These are phyloP conservation scores for Clitoria ternatea DNA, from an alignment of 306 rosid genomes.

Conservation along the genomic window DNA sequence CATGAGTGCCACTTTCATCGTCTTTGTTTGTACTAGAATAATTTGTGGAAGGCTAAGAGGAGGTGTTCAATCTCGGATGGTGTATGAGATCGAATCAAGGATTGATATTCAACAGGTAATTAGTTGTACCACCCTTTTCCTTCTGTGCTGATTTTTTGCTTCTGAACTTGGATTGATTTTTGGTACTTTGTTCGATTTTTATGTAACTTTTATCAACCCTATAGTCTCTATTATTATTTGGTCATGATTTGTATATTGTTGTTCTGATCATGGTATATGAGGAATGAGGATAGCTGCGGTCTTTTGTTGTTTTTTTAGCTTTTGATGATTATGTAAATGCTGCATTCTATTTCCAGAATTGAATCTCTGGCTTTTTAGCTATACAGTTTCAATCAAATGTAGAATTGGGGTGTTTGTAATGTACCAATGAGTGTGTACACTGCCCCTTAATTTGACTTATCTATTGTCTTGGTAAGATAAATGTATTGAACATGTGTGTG, in stretches of 20 bases:
- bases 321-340: constrained; percentile 29
- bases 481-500: not conserved
- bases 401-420: not conserved
- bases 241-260: not conserved
- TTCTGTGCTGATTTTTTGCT: not conserved
- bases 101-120: constrained; percentile 74
- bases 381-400: constrained; percentile 1
- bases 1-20: constrained; percentile 94
- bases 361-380: not conserved
- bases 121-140: not conserved
- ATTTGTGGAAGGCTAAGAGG: constrained; percentile 87
- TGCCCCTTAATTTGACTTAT: constrained; percentile 11
- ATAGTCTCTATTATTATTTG: not conserved
- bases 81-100: constrained; percentile 76
- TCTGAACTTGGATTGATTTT: constrained; percentile 4
- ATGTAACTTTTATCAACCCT: not conserved
- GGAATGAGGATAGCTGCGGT: constrained; percentile 11
- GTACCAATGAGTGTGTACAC: not conserved
- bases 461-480: not conserved
- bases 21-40: constrained; percentile 89
- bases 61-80: constrained; percentile 48
- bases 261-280: constrained; percentile 6
- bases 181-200: not conserved
- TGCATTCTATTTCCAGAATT: constrained; percentile 15
- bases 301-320: not conserved